These are phyloP conservation scores for Suhomyces bokatorum DNA, from an alignment of 1,139 yeast species.

Conservation along the genomic window DNA sequence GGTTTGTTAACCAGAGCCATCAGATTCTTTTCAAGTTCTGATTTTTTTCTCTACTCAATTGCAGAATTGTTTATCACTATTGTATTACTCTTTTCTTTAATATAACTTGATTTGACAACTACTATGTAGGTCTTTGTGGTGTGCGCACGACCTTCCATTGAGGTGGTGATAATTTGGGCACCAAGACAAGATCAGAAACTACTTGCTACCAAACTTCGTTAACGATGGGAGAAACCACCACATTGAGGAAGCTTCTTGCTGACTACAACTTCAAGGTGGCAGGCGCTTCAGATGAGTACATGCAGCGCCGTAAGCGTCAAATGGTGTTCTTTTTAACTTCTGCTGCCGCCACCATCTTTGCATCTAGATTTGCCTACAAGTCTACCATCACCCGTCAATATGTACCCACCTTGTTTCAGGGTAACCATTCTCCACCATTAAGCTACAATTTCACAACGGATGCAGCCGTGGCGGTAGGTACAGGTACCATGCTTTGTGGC, in stretches of 20 bases:
- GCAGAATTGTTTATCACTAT: conserved; percentile 9
- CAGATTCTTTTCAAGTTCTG: conserved; percentile 4
- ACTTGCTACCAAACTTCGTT: background rate
- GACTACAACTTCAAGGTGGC: conserved; percentile 36
- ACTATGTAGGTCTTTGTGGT: background rate
- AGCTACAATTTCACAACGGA: conserved; percentile 77
- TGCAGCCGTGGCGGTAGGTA: conserved; percentile 83
- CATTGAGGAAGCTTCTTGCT: conserved; percentile 9
- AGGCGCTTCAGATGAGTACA: conserved; percentile 43
- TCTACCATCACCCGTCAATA: conserved; percentile 74
- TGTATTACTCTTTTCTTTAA: conserved; percentile 10
- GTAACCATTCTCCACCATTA: conserved; percentile 80
- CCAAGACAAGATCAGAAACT: no score
- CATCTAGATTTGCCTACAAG: conserved; percentile 73
- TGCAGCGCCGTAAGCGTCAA: conserved; percentile 65
- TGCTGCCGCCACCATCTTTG: conserved; percentile 68
- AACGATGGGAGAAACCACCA: conserved; percentile 10
- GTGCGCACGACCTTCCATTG: background rate
- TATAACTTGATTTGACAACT: conserved; percentile 5
- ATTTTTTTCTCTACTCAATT: background rate
- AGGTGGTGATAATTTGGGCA: background rate
- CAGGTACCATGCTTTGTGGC: conserved; percentile 75
- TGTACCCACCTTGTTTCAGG: conserved; percentile 77
- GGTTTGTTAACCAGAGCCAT: conserved; percentile 10
- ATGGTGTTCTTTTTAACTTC: conserved; percentile 72